phyloP scores from a whole-genome alignment of 2,329 filamentous ascomycete genomes.

The Nothopassalora personata region DNA sequence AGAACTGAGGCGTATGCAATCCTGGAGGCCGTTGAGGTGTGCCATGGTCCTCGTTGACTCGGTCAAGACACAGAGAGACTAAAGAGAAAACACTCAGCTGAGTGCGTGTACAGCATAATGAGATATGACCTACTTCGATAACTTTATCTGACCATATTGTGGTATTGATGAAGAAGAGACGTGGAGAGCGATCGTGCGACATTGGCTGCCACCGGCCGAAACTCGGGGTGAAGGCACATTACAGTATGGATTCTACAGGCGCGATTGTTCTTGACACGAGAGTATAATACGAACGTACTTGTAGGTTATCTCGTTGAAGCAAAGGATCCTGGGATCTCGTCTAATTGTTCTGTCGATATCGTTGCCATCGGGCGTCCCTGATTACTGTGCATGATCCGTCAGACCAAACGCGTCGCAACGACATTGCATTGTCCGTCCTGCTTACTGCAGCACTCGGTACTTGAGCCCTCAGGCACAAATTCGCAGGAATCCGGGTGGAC shows the following conservation, averaged over 20 bases:
- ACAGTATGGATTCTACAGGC: background rate
- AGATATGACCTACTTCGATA: background rate
- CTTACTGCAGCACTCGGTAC: too few relatives aligned
- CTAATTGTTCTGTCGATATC: background rate
- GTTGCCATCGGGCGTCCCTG: background rate
- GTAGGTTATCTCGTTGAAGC: background rate
- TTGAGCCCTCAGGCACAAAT: too few relatives aligned
- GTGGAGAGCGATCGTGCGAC: background rate
- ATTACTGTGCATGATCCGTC: too few relatives aligned
- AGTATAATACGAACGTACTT: too few relatives aligned
- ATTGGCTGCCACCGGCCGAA: background rate
- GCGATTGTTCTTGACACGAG: background rate
- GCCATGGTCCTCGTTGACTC: background rate
- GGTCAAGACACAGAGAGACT: background rate
- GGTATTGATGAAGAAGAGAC: background rate
- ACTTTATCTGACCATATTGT: background rate
- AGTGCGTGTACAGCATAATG: background rate
- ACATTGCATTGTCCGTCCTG: too few relatives aligned
- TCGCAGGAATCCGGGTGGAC: too few relatives aligned
- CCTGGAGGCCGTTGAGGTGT: background rate
- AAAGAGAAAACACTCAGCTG: background rate
- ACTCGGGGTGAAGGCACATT: background rate
- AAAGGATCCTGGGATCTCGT: background rate
- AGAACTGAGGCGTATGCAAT: background rate
- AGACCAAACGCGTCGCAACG: too few relatives aligned